phyloP scores from a whole-genome alignment of 73 alveolate species.

The Stentor roeselii region DNA sequence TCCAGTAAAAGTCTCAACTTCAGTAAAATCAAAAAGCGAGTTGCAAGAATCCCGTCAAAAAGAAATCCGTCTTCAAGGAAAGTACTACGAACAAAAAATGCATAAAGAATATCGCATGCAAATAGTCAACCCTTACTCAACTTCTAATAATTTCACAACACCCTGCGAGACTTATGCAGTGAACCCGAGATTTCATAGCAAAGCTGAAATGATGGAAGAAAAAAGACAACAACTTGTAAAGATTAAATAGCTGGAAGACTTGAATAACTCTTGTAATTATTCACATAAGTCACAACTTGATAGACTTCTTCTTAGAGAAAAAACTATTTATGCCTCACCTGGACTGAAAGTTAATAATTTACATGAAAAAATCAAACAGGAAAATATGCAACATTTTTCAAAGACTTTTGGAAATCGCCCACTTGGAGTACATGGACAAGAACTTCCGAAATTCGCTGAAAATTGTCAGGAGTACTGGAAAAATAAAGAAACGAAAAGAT shows the following conservation, averaged over 20 bases:
- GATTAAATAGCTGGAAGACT: not conserved
- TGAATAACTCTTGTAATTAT: constrained; percentile 5
- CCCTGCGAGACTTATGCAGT: not conserved
- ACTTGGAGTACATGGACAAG: constrained; percentile 69
- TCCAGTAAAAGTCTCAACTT: no score
- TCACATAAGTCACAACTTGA: not conserved
- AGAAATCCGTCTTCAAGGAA: not conserved
- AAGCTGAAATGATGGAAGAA: not conserved
- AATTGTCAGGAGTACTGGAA: constrained; percentile 16
- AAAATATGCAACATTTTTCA: constrained; percentile 2
- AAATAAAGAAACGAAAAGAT: not conserved
- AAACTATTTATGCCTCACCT: not conserved
- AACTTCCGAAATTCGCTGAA: constrained; percentile 24
- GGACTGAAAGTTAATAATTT: not conserved
- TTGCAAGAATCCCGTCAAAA: not conserved
- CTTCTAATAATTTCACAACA: not conserved
- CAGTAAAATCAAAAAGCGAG: not conserved
- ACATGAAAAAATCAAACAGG: not conserved
- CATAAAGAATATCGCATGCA: not conserved
- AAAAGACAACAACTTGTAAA: constrained; percentile 8
- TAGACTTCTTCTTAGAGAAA: not conserved
- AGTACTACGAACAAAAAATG: not conserved
- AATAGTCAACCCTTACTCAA: not conserved
- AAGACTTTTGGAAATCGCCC: not conserved
- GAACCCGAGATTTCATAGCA: not conserved